Base-by-base conservation (phyloP, 1,284 basidiomycete genomes). In the Stygiomarasmius scandens region DNA sequence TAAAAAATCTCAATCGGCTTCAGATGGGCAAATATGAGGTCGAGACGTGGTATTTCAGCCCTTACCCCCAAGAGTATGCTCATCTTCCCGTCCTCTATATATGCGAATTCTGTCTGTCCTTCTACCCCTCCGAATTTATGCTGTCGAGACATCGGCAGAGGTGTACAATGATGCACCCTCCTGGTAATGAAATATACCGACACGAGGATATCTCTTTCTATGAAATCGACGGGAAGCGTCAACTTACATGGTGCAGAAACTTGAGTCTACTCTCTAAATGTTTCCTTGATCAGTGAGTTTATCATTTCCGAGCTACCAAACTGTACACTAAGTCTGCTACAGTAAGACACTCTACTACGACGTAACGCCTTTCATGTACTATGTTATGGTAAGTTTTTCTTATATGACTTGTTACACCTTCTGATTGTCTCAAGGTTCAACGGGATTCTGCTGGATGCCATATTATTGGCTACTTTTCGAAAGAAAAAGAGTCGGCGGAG, bases 331-430 rank as follows among this genome's bases (percentile, higher is more conserved):
- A 52, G n/a, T 47, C 58, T 63, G 54, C n/a, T n/a, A n/a, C 58
- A 93, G 90, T 77, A 99, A 99, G 81, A 99, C 97, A 25, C 81
- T 99, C 64, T 99, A 99, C 78, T 99, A 98, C 78, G 97, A 99
- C 76, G 97, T 99, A 65, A 98, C 98, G 60, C 97, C 97, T 3
- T 99, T 99, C 80, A 84, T 99, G 81, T 99, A 96, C 82, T 99
- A 99, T 81, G 90, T 96, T 72, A 96, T 99, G 95, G 93, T 89
- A 64, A 64, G 83, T 69, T 32, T 43, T 60, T 59, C 53, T 58
- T 45, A 47, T 56, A n/a, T n/a, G n/a, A n/a, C n/a, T 49, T 11
- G 43, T 56, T 51, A 59, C 48, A 41, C 60, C 49, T 62, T 5
- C 2, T 47, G 20, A 38, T 2, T 23, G 22, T 32, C n/a, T 49